Evolutionary conservation across 140 eudicot genomes (phyloP), one percentile per base, ranked within the genome.

Genomic region (Ambrosia hybrid): DNA sequence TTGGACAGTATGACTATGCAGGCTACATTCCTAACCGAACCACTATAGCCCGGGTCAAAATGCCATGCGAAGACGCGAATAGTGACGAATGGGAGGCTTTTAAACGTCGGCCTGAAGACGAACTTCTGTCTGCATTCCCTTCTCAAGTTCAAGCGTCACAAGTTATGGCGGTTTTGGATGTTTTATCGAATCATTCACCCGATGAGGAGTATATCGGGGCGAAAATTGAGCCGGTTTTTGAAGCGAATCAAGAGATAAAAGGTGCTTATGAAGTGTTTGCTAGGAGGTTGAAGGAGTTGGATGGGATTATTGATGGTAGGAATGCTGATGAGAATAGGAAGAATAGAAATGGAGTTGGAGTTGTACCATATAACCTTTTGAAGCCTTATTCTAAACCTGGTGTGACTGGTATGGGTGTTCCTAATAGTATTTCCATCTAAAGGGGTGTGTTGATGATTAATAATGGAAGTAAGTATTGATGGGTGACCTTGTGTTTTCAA

Each of bases 341-440:
- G 67, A 85, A 85, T 37, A 77, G 91, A 12, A 65, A 69, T 74
- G 91, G 91, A 37, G 91, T 76, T 33, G 88, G 91, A 70, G 74
- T 75, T 45, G 72, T 83, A 36, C 91, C 91, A 0, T 85, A 85
- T 63, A 73, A 78, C 48, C 82, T 85, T 65, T 30, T 85, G 52
- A 85, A 80, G 80, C 91, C 91, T 53, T 65, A 8, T 70, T 85
- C 91, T 2, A 74, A 80, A 67, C 39, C 83, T 57, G 91, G 88
- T 36, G 85, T 83, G 2, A 85, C 91, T 46, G 58, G 85, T 51
- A 83, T 66, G 79, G 91, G 91, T 51, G 91, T 85, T 17, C 91
- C 91, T 5, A 85, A 85, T 41, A 85, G 91, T 64, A 85, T 85
- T 53, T 85, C 91, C 0, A 85, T 85, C 17, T 85, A 61, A 65